Evolutionary conservation across 1,284 basidiomycete species (phyloP), one percentile per base, ranked within the genome.

Genomic region (Xanthoconium separans): DNA sequence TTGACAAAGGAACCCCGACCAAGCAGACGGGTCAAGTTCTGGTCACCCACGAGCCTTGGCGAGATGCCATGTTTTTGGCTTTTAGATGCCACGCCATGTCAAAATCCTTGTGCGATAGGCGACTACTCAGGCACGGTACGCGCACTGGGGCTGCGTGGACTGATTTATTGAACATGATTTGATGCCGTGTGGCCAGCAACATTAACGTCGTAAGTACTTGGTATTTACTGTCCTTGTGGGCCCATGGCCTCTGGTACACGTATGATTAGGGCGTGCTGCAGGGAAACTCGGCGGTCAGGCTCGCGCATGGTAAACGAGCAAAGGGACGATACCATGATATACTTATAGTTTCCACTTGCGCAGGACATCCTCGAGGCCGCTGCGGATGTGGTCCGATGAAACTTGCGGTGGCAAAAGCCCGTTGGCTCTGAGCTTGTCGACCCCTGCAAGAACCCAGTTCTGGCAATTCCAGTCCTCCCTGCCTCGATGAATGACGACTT

Each of bases 381-480:
- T 49, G 39, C 47, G 63, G 50, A 70, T 57, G 44, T 24, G 30
- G 22, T 59, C 57, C 6, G 65, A 51, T 37, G 65, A 58, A 22
- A 66, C 33, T 29, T 58, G 57, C 5, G 55, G 31, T 15, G 52
- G 55, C 42, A 71, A 39, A 46, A 65, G 30, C 43, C 41, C 53
- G 8, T 54, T 53, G 11, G 41, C 44, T 47, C 47, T 64, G 53
- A 70, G 58, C 43, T 52, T 57, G 39, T 69, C 69, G 1, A 68
- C 55, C 6, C 62, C 60, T 5, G 50, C 53, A 29, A 65, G 62
- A 7, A 71, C 68, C 68, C 69, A 70, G 40, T 16, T 69, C 50
- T 68, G 65, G 33, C 64, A 68, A 7, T 70, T 70, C 69, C 69
- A 68, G 41, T 69, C 64, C 55, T 69, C 66, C 37, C 49, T 68